Evolutionary conservation across 192 early-diverging fungal genomes (phyloP).

Genomic region (Backusella tuberculispora): DNA sequence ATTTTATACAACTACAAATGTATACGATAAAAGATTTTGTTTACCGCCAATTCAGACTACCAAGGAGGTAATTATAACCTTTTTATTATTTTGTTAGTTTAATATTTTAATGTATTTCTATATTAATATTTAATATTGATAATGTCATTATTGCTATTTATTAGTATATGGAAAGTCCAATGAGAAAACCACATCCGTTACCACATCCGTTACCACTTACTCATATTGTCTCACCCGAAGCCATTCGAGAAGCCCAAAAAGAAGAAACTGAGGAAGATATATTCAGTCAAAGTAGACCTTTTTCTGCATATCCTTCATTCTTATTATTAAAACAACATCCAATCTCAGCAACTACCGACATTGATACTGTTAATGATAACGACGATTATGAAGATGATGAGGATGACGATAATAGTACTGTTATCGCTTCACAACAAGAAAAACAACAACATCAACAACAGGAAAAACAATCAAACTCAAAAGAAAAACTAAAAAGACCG

Average conservation of each 20-base stretch:
- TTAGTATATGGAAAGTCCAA: neutral
- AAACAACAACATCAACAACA: neutral
- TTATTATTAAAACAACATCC: conserved; percentile 24
- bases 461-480: conserved; percentile 12
- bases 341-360: neutral
- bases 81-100: neutral
- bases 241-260: conserved; percentile 28
- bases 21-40: conserved; percentile 11
- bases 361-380: neutral
- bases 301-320: conserved; percentile 31
- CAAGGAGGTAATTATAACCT: neutral
- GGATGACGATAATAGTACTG: neutral
- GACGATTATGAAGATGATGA: neutral
- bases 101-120: neutral
- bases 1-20: neutral
- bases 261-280: conserved; percentile 34
- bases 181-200: neutral
- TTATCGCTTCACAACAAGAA: neutral
- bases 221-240: conserved; percentile 37
- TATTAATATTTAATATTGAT: neutral
- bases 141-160: too few relatives aligned
- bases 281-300: neutral
- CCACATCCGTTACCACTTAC: conserved; percentile 4
- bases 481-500: conserved; percentile 54
- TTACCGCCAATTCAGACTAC: conserved; percentile 10